Evolutionary conservation across 345 rosid species (phyloP), one percentile per base, ranked within the genome.

Genomic region (Hibiscus tridactylites): DNA sequence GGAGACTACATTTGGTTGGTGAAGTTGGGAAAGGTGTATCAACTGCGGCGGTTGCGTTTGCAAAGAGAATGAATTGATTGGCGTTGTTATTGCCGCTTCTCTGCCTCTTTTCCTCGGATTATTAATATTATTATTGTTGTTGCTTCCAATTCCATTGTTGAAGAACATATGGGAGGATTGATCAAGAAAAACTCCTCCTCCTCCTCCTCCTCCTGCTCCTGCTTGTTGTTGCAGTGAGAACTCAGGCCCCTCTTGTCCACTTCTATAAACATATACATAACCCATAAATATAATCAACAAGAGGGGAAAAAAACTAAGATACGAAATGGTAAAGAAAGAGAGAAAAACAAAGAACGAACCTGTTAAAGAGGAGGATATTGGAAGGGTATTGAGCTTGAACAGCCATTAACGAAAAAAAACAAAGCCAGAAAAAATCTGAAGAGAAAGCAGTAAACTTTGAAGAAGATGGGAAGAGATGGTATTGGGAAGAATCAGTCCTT

Each of bases 321-420:
- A 46, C 16, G 16, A 42, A 24, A 10, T 10, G 31, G 29, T 52
- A 17, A 6, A 19, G 16, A 28, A n/a, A 11, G 12, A 15, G n/a
- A 26, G 15, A 21, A 44, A 16, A n/a, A 15, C 17, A 44, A 16
- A 61, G 56, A 61, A 16, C 16, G 57, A 63, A 88, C 93, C 88
- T 90, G 86, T 88, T 87, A 64, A 91, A 81, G 73, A 91, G 85
- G 68, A 91, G 88, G 74, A 85, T 63, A 73, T 91, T 90, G 2
- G 93, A 90, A 72, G 92, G 97, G 80, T 91, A 91, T 74, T 87
- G 97, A 85, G 96, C 89, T 80, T 91, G 96, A 75, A 91, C 88
- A 50, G 97, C 97, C 97, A 91, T 91, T 79, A 58, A 58, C 11
- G 61, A 1, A 17, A 8, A 19, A 6, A 17, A 54, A 2, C 31